phyloP scores from a whole-genome alignment of 2,329 filamentous ascomycete species.

The Penicillium crustosum region DNA sequence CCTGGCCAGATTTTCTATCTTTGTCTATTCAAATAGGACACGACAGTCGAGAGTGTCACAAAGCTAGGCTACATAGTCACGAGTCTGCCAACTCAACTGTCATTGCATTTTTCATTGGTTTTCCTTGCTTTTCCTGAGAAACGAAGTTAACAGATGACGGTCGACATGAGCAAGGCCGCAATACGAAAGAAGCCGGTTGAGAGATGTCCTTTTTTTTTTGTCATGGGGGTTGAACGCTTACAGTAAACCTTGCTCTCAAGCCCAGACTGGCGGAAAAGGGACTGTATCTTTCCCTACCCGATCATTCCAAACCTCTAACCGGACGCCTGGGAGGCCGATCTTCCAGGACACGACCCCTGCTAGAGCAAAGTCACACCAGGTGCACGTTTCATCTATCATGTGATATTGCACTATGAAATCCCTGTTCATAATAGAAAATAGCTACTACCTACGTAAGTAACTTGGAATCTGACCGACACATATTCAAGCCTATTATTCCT shows the following conservation, averaged over 20 bases:
- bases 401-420: constrained; percentile 23
- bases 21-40: constrained; percentile 14
- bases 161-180: constrained; percentile 2
- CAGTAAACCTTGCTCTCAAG: constrained; percentile 1
- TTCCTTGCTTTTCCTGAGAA: constrained; percentile 1
- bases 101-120: constrained; percentile 10
- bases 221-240: constrained; percentile 4
- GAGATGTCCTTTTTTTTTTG: neutral
- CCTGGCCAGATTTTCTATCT: constrained; percentile 16
- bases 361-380: constrained; percentile 21
- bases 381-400: constrained; percentile 34
- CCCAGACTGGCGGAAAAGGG: constrained; percentile 15
- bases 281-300: neutral
- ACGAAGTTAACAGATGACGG: constrained; percentile 6
- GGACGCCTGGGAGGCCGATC: constrained; percentile 19
- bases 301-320: constrained; percentile 16
- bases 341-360: constrained; percentile 8
- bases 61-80: constrained; percentile 20
- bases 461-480: neutral
- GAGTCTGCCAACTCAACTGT: constrained; percentile 28
- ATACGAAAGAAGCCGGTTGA: neutral
- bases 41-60: constrained; percentile 25
- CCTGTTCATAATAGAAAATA: neutral
- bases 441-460: neutral
- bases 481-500: neutral